phyloP scores from a whole-genome alignment of 163 green algal species.

The Scenedesmus sp. region DNA sequence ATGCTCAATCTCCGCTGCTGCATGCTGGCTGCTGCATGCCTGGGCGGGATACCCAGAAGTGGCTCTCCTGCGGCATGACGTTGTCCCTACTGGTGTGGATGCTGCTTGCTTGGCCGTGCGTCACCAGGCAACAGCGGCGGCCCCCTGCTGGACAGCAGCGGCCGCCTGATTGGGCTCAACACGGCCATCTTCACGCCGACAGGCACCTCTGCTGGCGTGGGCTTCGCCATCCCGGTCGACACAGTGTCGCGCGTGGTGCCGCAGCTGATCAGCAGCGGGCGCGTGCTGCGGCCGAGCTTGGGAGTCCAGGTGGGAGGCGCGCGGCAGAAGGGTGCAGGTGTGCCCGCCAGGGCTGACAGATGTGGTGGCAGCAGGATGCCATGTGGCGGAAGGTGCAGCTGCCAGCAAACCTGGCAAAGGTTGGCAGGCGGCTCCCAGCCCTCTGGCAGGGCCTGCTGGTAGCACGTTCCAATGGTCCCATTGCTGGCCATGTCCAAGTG shows the following conservation, averaged over 20 bases:
- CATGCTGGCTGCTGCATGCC: no score
- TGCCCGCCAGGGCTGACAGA: no score
- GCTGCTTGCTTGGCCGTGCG: neutral
- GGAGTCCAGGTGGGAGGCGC: constrained; percentile 65
- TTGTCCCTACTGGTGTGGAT: neutral
- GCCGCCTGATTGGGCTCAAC: constrained; percentile 88
- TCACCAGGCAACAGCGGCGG: constrained; percentile 91
- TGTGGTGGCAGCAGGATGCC: neutral
- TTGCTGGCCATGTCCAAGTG: no score
- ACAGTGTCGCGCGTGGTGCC: constrained; percentile 72
- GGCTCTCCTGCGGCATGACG: neutral
- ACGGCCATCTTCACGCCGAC: constrained; percentile 60
- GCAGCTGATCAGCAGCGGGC: constrained; percentile 69
- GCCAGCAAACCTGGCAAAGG: no score
- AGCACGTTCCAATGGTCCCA: no score
- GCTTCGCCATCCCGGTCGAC: constrained; percentile 85
- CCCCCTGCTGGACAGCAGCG: constrained; percentile 87
- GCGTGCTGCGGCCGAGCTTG: constrained; percentile 75
- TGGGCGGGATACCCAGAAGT: neutral
- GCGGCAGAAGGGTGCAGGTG: no score
- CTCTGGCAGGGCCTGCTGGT: no score
- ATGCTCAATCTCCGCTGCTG: no score
- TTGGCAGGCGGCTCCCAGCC: no score
- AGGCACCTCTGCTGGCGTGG: constrained; percentile 68
- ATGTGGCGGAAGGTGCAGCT: neutral